Base-by-base conservation (phyloP, 306 rosid genomes). In the Citrullus colocynthis region DNA sequence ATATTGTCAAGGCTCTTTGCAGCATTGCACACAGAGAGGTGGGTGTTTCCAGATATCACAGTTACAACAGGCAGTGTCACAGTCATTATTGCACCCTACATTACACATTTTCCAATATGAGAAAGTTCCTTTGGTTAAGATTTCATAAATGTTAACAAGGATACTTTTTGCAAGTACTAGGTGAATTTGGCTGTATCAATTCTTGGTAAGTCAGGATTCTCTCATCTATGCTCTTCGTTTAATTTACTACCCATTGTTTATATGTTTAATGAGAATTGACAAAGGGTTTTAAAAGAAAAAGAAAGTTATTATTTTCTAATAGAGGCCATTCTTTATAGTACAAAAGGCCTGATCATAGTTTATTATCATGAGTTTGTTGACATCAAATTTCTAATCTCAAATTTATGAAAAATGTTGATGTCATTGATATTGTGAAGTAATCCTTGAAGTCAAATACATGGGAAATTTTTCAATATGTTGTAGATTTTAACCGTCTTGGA, bases 81-180 rank as follows among this genome's bases (percentile, higher is more conserved):
- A 89, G 78, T 89, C 92, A 64, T 95, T 90, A 87, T 90, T 92
- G 87, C 98, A 95, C 85, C 98, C 97, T 91, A 83, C 81, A 86
- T 18, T 84, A 76, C 8, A 32, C 30, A 56, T 41, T 32, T 39
- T 30, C 49, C 57, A 48, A 70, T 6, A 70, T 70, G 10, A 70
- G 76, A 36, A 36, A 64, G 8, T 41, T 69, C 16, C 10, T 42
- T 44, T 69, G 18, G 9, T 42, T n/a, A 39, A 44, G 18, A 44
- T 44, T 44, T 70, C 56, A 67, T 39, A 70, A 42, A 10, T 70
- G 75, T 13, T 42, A 12, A 10, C 6, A 64, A 37, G 48, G 9
- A 64, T 65, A 14, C 20, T 18, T 21, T 39, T 65, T 18, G 51
- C 16, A 16, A 65, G 30, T 39, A 30, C 16, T 37, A 37, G 7